These are phyloP conservation scores for Falciphora oryzae DNA, from an alignment of 2,329 filamentous ascomycete species.

Conservation along the genomic window DNA sequence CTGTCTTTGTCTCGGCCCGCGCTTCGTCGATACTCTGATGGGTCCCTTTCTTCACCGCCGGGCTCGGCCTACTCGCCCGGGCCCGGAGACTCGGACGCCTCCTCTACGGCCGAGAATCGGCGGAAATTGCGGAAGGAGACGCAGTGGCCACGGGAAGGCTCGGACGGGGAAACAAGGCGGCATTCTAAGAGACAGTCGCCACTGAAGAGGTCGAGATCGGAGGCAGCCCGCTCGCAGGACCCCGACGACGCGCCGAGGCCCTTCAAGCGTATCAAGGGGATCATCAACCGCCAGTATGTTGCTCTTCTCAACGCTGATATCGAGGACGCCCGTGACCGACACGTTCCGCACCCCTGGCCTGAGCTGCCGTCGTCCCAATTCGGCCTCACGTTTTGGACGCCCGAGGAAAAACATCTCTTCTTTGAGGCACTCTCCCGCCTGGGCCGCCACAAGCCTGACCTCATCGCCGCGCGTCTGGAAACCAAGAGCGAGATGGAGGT, in stretches of 20 bases:
- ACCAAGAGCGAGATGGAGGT: conserved; percentile 74
- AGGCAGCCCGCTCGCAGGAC: conserved; percentile 1
- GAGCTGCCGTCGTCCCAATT: conserved; percentile 48
- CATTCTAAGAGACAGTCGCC: not conserved
- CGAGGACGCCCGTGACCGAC: conserved; percentile 39
- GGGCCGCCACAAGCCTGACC: conserved; percentile 55
- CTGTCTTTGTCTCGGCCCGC: not conserved
- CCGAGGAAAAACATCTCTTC: conserved; percentile 63
- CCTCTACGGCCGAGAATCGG: not conserved
- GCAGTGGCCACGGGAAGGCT: not conserved
- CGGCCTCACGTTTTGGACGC: conserved; percentile 65
- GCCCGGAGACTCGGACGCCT: not conserved
- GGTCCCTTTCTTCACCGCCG: conserved; percentile 1
- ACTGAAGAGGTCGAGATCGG: conserved; percentile 6
- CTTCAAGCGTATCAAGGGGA: conserved; percentile 39
- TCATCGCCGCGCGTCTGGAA: conserved; percentile 56
- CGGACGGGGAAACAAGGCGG: not conserved
- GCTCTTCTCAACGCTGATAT: conserved; percentile 52
- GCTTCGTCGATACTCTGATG: not conserved
- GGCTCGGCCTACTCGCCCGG: conserved; percentile 3
- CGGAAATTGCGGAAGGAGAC: not conserved
- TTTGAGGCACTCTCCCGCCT: conserved; percentile 60
- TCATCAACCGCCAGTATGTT: conserved; percentile 42
- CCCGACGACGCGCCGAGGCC: conserved; percentile 17
- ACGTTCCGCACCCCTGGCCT: conserved; percentile 25